A percentile compares a stretch with the other conserved stretches of the same genome.
Evolutionary conservation across 2,329 filamentous ascomycete species (phyloP).

Genomic region (Claviceps purpurea): DNA sequence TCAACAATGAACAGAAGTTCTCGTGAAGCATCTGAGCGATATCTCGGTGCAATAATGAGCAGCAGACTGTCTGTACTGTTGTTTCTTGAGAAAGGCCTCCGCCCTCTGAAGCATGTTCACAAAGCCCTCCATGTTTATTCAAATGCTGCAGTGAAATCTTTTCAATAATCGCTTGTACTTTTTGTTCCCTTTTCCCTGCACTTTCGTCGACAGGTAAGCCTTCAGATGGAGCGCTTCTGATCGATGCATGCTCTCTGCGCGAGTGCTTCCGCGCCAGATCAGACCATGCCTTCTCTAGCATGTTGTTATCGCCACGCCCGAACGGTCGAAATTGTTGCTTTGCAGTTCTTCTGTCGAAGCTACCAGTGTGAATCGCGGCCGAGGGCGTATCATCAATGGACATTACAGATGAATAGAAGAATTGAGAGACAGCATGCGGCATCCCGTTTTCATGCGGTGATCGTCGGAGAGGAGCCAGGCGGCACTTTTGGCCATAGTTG

Average conservation of each 20-base stretch:
- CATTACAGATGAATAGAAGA: constrained; percentile 72
- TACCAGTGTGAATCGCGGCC: constrained; percentile 37
- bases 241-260: constrained; percentile 31
- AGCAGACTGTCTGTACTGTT: constrained; percentile 34
- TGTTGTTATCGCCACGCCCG: constrained; percentile 62
- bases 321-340: constrained; percentile 63
- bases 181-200: constrained; percentile 6
- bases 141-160: not conserved
- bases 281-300: constrained; percentile 67
- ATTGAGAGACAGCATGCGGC: constrained; percentile 55
- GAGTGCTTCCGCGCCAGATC: constrained; percentile 38
- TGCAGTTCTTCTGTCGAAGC: constrained; percentile 36
- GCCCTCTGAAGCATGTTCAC: constrained; percentile 23
- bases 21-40: constrained; percentile 32
- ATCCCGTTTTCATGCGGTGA: constrained; percentile 29
- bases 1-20: constrained; percentile 36
- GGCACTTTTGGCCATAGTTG: constrained; percentile 48
- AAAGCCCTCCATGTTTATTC: not conserved
- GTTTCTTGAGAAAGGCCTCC: constrained; percentile 15
- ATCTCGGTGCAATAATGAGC: constrained; percentile 32
- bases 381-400: constrained; percentile 85
- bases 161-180: constrained; percentile 10
- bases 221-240: constrained; percentile 1
- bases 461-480: constrained; percentile 33
- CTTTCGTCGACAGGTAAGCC: not conserved